These are phyloP conservation scores for Verbascum thapsus DNA, from an alignment of 257 asterid genomes.

Conservation along the genomic window DNA sequence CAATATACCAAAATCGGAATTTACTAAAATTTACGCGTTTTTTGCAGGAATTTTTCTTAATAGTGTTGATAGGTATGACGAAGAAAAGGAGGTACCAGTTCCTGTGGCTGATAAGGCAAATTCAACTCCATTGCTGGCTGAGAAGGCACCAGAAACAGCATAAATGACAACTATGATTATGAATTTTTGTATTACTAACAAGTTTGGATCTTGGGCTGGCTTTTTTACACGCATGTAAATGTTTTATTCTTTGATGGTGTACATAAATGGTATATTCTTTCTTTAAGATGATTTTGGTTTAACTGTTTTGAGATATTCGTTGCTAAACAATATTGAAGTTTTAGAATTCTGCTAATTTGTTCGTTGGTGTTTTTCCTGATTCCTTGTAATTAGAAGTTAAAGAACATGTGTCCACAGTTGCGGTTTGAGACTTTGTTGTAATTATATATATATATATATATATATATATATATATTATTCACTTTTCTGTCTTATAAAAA, in stretches of 20 bases:
- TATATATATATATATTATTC: too few species aligned
- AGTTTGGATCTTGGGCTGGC: conserved; percentile 5
- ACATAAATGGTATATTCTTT: conserved; percentile 20
- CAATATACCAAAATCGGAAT: background rate
- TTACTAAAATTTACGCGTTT: background rate
- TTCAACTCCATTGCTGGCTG: conserved; percentile 67
- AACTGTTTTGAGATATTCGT: too few species aligned
- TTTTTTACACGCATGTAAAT: conserved; percentile 9
- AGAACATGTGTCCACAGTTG: too few species aligned
- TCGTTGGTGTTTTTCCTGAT: too few species aligned
- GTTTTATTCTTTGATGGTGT: conserved; percentile 22
- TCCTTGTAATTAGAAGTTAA: too few species aligned
- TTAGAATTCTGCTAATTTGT: too few species aligned
- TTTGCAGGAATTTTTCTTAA: conserved; percentile 69
- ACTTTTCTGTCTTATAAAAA: too few species aligned
- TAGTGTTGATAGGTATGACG: conserved; percentile 70
- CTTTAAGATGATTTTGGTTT: background rate
- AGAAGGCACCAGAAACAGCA: conserved; percentile 37
- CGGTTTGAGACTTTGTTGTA: too few species aligned
- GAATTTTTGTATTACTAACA: background rate
- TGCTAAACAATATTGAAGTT: too few species aligned
- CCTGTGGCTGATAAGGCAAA: conserved; percentile 42
- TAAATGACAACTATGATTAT: too few species aligned
- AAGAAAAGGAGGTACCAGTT: conserved; percentile 50
- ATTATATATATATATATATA: too few species aligned